Base-by-base conservation (phyloP, 768 basidiomycete genomes). In the Mycena galopus region DNA sequence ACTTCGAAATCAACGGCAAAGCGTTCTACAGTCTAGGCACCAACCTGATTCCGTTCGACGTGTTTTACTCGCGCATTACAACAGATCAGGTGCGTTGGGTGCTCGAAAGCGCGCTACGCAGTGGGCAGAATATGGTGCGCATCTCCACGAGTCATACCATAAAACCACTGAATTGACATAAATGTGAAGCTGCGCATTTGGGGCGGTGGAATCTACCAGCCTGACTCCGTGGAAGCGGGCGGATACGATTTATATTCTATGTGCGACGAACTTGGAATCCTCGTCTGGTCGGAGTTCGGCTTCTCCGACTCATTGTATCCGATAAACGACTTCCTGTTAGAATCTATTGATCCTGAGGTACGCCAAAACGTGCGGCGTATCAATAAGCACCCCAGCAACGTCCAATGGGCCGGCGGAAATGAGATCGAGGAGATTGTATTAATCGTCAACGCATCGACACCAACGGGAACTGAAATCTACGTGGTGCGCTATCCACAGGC, bases 231-330 rank as follows among this genome's bases (percentile, higher is more conserved):
- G 12, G 83, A 83, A 16, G 82, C 83, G 1, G 89, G 88, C 27
- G 85, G 83, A 12, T 90, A 91, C 75, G 84, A 88, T 71, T 89
- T 90, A 73, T 90, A 90, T 78, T 84, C 86, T 0, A 76, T 88
- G 27, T 90, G 89, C 76, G 89, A 91, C 76, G 89, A 90, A 72
- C 83, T 91, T 0, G 89, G 90, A 9, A 88, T 90, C 71, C 80
- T 91, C 57, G 89, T 85, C 2, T 90, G 90, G 90, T 89, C 89
- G 1, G 90, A 91, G 73, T 85, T 90, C 63, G 88, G 89, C 61
- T 90, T 90, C 79, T 89, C 89, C 0, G 89, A 90, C 67, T 80
- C 86, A 2, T 73, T 89, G 29, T 90, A 89, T 71, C 87, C 89
- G 2, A 85, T 89, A 79, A 89, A 90, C 71, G 81, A 84, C 70